These are phyloP conservation scores for Phytophthora pini DNA, from an alignment of 352 stramenopile species.

Conservation along the genomic window DNA sequence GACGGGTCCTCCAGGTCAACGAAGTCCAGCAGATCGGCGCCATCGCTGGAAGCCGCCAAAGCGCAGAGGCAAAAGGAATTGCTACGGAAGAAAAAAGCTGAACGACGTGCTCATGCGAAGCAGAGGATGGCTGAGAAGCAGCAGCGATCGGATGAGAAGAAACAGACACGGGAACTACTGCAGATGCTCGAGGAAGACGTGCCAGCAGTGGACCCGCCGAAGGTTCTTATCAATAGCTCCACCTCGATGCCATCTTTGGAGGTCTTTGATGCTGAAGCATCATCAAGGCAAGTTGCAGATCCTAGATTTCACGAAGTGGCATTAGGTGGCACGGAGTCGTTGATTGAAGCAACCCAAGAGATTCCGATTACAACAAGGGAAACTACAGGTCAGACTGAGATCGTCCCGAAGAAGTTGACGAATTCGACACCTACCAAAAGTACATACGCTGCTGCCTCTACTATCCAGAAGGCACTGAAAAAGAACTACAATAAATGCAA, in stretches of 20 bases:
- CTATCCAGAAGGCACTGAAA: slow-evolving; percentile 58
- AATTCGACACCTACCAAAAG: slow-evolving; percentile 7
- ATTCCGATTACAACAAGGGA: too few species aligned
- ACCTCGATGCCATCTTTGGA: background rate
- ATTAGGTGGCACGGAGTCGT: too few species aligned
- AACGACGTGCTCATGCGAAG: slow-evolving; percentile 54
- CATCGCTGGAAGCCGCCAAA: slow-evolving; percentile 29
- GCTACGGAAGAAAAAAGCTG: slow-evolving; percentile 56
- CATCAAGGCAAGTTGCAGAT: background rate
- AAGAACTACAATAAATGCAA: slow-evolving; percentile 47
- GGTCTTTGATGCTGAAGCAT: background rate
- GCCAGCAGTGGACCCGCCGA: background rate
- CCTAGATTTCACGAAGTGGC: too few species aligned
- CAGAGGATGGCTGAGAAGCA: slow-evolving; percentile 39
- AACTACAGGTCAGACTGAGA: background rate
- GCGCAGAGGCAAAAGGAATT: slow-evolving; percentile 52
- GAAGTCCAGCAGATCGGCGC: slow-evolving; percentile 11
- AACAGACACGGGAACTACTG: slow-evolving; percentile 17
- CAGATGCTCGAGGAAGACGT: slow-evolving; percentile 24
- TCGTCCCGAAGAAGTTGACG: slow-evolving; percentile 23
- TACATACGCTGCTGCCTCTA: slow-evolving; percentile 39
- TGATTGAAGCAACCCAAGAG: too few species aligned
- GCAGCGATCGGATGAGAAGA: slow-evolving; percentile 24
- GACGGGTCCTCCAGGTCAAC: background rate
- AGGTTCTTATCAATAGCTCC: background rate